phyloP scores from a whole-genome alignment of 2,329 filamentous ascomycete species.

The Blastomyces emzantsi region DNA sequence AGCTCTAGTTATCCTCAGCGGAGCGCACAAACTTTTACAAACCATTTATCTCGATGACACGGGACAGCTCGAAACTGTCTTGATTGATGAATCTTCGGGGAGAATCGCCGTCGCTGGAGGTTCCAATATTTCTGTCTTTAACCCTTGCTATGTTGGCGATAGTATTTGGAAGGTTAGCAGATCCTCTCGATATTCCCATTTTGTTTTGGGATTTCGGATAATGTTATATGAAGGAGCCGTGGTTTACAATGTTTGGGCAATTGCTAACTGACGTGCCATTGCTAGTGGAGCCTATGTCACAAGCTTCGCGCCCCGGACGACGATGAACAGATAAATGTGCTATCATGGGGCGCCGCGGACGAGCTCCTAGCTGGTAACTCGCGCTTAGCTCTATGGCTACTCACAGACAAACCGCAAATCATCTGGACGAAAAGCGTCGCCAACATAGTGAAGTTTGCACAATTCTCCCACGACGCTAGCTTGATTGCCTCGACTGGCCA shows the following conservation, averaged over 20 bases:
- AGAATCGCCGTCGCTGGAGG: conserved; percentile 72
- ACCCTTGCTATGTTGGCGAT: conserved; percentile 60
- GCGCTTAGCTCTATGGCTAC: conserved; percentile 60
- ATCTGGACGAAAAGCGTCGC: conserved; percentile 70
- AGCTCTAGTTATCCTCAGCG: conserved; percentile 73
- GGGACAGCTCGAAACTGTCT: conserved; percentile 58
- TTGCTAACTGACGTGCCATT: conserved; percentile 13
- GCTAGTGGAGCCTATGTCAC: conserved; percentile 52
- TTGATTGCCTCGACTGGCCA: conserved; percentile 73
- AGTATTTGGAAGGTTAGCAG: conserved; percentile 61
- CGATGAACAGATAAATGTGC: conserved; percentile 40
- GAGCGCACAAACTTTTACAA: conserved; percentile 66
- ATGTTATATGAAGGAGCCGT: conserved; percentile 13
- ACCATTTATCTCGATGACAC: conserved; percentile 80
- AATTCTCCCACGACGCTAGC: conserved; percentile 76
- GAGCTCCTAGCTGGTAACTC: conserved; percentile 73
- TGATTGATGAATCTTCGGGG: conserved; percentile 70
- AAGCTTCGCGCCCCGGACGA: conserved; percentile 36
- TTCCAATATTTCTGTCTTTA: conserved; percentile 63
- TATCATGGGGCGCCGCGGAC: conserved; percentile 82
- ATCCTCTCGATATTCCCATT: conserved; percentile 1
- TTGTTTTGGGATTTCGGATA: neutral
- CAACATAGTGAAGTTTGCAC: conserved; percentile 62
- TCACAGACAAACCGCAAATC: conserved; percentile 36
- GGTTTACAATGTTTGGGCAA: neutral